phyloP scores from a whole-genome alignment of 2,329 filamentous ascomycete species.

The Penicillium glabrum region DNA sequence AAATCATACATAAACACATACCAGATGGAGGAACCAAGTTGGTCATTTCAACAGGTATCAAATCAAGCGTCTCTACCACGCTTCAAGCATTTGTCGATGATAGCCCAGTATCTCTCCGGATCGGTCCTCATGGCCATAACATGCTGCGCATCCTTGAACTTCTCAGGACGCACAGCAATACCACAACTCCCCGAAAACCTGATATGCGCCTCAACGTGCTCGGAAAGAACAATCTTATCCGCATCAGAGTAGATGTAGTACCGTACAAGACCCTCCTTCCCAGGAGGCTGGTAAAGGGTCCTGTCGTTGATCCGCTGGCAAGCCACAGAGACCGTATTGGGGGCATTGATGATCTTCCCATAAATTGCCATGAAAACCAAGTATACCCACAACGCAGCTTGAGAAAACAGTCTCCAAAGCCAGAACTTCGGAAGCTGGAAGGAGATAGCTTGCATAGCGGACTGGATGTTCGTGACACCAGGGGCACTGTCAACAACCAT shows the following conservation, averaged over 20 bases:
- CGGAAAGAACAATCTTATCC: constrained; percentile 38
- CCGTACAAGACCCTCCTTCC: constrained; percentile 14
- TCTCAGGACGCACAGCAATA: constrained; percentile 35
- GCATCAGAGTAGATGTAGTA: constrained; percentile 44
- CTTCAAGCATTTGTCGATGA: constrained; percentile 30
- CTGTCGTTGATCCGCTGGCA: constrained; percentile 33
- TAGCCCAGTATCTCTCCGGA: constrained; percentile 40
- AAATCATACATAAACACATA: background rate
- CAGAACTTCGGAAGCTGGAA: constrained; percentile 34
- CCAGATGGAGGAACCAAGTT: background rate
- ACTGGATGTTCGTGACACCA: constrained; percentile 33
- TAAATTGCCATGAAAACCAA: constrained; percentile 22
- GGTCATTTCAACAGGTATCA: background rate
- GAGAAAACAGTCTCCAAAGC: constrained; percentile 30
- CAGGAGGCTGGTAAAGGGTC: constrained; percentile 16
- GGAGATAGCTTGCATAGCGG: constrained; percentile 34
- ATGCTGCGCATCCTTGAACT: constrained; percentile 39
- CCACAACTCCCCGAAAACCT: constrained; percentile 30
- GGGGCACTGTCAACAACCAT: constrained; percentile 50
- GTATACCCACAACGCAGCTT: constrained; percentile 24
- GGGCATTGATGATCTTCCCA: constrained; percentile 15
- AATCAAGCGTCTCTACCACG: background rate
- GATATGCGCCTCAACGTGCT: constrained; percentile 40
- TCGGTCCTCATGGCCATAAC: constrained; percentile 42
- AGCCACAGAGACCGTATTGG: constrained; percentile 28